Evolutionary conservation across 139 green algal genomes (phyloP).

Genomic region (Nannochloris sp.): DNA sequence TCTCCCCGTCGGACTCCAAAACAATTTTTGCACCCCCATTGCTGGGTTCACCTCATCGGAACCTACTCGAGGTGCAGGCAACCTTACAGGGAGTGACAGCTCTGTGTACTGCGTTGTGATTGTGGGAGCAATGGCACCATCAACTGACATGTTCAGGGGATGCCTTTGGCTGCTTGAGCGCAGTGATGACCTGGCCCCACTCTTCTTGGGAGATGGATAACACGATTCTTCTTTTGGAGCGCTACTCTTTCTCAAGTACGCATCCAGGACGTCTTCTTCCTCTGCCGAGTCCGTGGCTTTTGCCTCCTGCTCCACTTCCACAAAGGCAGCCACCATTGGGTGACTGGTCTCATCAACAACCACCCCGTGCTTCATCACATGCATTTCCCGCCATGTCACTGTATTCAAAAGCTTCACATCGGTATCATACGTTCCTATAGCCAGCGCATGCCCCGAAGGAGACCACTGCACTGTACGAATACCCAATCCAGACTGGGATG

Average conservation of each 20-base stretch:
- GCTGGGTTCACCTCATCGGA: conserved; percentile 54
- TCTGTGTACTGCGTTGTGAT: conserved; percentile 38
- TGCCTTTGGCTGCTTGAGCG: no score
- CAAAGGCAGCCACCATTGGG: neutral
- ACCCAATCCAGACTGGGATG: conserved; percentile 38
- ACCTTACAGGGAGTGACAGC: conserved; percentile 36
- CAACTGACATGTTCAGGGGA: no score
- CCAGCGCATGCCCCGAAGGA: conserved; percentile 55
- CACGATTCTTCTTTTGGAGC: no score
- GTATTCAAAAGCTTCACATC: conserved; percentile 53
- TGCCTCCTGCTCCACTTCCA: neutral
- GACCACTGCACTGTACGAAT: conserved; percentile 51
- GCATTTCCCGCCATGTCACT: conserved; percentile 60
- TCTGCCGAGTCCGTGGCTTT: no score
- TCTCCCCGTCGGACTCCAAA: conserved; percentile 54
- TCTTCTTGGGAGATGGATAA: no score
- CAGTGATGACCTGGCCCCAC: no score
- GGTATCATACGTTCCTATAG: conserved; percentile 66
- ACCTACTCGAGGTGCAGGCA: conserved; percentile 26
- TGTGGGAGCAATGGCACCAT: no score
- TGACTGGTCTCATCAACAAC: conserved; percentile 24
- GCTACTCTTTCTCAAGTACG: no score
- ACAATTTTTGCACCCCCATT: conserved; percentile 50
- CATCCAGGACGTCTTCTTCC: no score
- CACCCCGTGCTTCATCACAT: conserved; percentile 41